Evolutionary conservation across 208 protist genomes (phyloP), one percentile per base, ranked within the genome.

Genomic region (Wallacemonas sp.): DNA sequence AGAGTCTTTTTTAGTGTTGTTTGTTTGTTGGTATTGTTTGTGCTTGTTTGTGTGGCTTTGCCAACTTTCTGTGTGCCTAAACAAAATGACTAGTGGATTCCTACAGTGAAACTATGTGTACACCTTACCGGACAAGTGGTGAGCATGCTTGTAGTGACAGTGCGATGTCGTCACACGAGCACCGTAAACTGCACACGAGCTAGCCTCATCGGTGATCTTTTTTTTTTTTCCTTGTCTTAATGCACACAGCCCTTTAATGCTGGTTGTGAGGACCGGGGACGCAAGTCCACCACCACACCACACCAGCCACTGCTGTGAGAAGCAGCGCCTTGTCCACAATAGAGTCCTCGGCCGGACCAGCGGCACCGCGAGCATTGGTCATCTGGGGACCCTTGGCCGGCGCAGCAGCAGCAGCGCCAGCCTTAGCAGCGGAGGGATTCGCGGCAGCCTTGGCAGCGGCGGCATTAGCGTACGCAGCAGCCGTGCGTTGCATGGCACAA

Each of bases 281-380:
- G 34, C 76, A 79, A 24, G 80, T 55, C 70, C 77, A 84, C 89
- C 89, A 95, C 15, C 28, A 66, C 45, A 58, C 49, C 24, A 92
- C 58, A n/a, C 68, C 70, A 55, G 24, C 36, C 19, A 90, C 26
- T 34, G 71, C 67, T 1, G 42, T 75, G 22, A 61, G 65, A 19
- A 92, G 65, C 17, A 95, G 15, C 8, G 62, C 56, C 77, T 95
- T 95, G 72, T 95, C 89, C 1, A 88, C 45, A 5, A 82, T 19
- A 8, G 83, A 82, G 66, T 95, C 88, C 6, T 80, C 78, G n/a
- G 79, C 73, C 22, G 72, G 62, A 33, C 80, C 70, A 11, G 66
- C 68, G 8, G 85, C 86, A 26, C 89, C 85, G 46, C 82, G 71
- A 4, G 78, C 70, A 12, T 71, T 80, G 17, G 82, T 86, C 68